Evolutionary conservation across 371 early-diverging fungal species (phyloP).

Genomic region (Mucor sp.): DNA sequence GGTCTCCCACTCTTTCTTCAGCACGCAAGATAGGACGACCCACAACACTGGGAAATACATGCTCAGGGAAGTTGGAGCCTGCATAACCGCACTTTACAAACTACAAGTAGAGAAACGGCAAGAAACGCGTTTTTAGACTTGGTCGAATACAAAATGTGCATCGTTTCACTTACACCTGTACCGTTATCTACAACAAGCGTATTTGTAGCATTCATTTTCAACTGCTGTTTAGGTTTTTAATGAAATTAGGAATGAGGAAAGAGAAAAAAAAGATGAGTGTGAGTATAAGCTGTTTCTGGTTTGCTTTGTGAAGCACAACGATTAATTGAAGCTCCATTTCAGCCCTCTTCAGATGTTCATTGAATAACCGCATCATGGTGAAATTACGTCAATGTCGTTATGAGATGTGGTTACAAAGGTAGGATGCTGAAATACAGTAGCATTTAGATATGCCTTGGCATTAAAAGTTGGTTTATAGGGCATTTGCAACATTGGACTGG

Average conservation of each 20-base stretch:
- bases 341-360: neutral
- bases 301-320: neutral
- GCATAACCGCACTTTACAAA: conserved; percentile 98
- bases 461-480: neutral
- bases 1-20: conserved; percentile 84
- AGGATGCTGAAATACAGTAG: neutral
- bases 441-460: neutral
- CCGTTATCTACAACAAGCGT: conserved; percentile 95
- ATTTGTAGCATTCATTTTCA: conserved; percentile 60
- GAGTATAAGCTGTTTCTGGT: neutral
- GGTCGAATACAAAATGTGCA: neutral
- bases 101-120: conserved; percentile 36
- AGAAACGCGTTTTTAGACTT: conserved; percentile 11
- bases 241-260: conserved; percentile 1
- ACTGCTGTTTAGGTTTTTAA: neutral
- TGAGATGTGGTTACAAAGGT: neutral
- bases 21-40: conserved; percentile 97
- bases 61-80: conserved; percentile 94
- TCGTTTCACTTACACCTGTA: conserved; percentile 78
- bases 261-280: conserved; percentile 4
- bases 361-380: neutral
- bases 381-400: neutral
- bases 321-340: conserved; percentile 1
- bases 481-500: neutral
- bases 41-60: conserved; percentile 95